phyloP scores from a whole-genome alignment of 169 alveolate genomes.

The Plasmodium coatneyi region DNA sequence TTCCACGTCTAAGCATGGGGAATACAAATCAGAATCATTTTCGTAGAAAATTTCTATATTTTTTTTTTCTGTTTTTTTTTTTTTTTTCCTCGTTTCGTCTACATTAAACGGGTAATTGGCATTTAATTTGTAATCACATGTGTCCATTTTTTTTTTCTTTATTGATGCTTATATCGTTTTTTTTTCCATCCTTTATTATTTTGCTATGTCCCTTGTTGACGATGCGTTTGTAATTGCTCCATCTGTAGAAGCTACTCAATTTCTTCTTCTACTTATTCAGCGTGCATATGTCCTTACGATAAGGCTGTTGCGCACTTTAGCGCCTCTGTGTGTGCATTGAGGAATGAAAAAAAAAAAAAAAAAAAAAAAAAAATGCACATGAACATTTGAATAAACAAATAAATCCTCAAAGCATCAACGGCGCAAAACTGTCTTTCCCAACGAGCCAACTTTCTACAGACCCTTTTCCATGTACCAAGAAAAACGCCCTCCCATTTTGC shows the following conservation, averaged over 20 bases:
- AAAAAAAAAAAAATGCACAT: neutral
- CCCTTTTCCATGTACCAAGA: neutral
- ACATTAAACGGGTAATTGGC: neutral
- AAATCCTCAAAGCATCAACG: neutral
- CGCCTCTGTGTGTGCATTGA: neutral
- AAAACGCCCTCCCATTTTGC: neutral
- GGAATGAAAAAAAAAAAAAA: neutral
- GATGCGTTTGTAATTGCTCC: neutral
- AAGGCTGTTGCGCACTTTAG: neutral
- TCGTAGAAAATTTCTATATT: constrained; percentile 49
- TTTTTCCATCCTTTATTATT: constrained; percentile 4
- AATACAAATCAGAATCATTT: constrained; percentile 48
- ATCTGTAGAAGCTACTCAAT: neutral
- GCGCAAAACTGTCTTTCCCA: neutral
- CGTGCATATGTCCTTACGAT: neutral
- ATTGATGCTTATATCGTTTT: neutral
- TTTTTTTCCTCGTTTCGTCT: constrained; percentile 25
- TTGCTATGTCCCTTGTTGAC: neutral
- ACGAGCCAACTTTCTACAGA: neutral
- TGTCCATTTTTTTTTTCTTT: constrained; percentile 13
- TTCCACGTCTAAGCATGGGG: constrained; percentile 71
- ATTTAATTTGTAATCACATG: constrained; percentile 11
- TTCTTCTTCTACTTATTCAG: neutral
- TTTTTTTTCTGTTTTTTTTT: constrained; percentile 23
- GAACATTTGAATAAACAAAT: neutral